Evolutionary conservation across 2,329 filamentous ascomycete genomes (phyloP).

Genomic region (Sphaerulina musiva): DNA sequence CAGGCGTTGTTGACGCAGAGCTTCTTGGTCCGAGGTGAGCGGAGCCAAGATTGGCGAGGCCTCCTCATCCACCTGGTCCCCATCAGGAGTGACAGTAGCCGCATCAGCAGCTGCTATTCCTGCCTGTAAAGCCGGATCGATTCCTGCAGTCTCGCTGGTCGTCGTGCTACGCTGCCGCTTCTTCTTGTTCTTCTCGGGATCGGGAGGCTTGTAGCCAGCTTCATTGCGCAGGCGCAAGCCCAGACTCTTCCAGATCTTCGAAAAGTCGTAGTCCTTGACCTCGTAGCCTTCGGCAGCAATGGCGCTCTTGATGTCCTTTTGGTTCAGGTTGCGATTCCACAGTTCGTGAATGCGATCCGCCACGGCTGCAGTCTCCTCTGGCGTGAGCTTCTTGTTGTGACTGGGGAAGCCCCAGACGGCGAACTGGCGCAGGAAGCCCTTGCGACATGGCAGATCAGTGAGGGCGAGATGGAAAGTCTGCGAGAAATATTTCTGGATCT

Average conservation of each 20-base stretch:
- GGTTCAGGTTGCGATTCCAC: constrained; percentile 67
- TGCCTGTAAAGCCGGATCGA: not conserved
- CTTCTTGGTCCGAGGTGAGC: constrained; percentile 18
- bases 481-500: constrained; percentile 65
- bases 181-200: constrained; percentile 31
- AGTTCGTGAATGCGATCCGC: constrained; percentile 66
- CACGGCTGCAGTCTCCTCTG: constrained; percentile 62
- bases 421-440: constrained; percentile 27
- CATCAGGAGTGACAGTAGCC: not conserved
- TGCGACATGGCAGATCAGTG: constrained; percentile 51
- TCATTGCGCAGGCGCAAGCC: constrained; percentile 35
- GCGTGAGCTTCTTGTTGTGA: constrained; percentile 60
- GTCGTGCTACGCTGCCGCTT: constrained; percentile 9
- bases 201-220: constrained; percentile 18
- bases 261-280: constrained; percentile 51
- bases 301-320: constrained; percentile 65
- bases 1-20: constrained; percentile 21
- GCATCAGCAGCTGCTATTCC: not conserved
- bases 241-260: constrained; percentile 56
- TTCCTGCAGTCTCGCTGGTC: not conserved
- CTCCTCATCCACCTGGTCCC: not conserved
- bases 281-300: constrained; percentile 66
- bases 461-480: constrained; percentile 37
- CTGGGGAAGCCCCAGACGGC: constrained; percentile 65
- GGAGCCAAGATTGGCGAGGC: constrained; percentile 6